A percentile compares a stretch with the other conserved stretches of the same genome.
phyloP scores from a whole-genome alignment of 129 eudicot genomes.

The Lonicera japonica region DNA sequence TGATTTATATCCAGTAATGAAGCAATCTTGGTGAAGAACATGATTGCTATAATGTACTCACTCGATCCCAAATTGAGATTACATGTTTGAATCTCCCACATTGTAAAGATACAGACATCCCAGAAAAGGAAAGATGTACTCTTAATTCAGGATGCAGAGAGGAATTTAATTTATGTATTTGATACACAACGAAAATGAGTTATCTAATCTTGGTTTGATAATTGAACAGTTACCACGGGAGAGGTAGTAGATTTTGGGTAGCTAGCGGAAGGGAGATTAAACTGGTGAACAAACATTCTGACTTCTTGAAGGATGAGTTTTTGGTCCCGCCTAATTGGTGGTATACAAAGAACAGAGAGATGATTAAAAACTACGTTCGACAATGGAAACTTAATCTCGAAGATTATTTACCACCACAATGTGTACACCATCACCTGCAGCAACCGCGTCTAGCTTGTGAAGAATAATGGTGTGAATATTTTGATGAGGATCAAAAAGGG shows the following conservation, averaged over 20 bases:
- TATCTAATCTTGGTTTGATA: neutral
- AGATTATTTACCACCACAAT: constrained; percentile 22
- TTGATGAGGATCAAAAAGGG: too few relatives aligned
- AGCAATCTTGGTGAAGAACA: too few relatives aligned
- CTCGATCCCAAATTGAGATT: too few relatives aligned
- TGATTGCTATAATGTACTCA: too few relatives aligned
- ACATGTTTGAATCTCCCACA: too few relatives aligned
- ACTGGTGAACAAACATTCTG: constrained; percentile 39
- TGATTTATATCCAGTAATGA: too few relatives aligned
- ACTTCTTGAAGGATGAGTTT: constrained; percentile 32
- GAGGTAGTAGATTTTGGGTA: constrained; percentile 20
- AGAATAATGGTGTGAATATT: neutral
- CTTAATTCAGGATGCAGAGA: too few relatives aligned
- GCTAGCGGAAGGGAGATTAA: constrained; percentile 41
- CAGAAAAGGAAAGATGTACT: too few relatives aligned
- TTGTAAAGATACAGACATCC: too few relatives aligned
- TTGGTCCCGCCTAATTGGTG: constrained; percentile 48
- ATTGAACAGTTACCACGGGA: constrained; percentile 38
- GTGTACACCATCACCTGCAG: constrained; percentile 26
- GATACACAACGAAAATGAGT: too few relatives aligned
- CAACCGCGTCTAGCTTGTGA: constrained; percentile 11
- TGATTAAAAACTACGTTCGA: constrained; percentile 14
- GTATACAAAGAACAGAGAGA: constrained; percentile 35
- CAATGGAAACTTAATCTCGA: constrained; percentile 28
- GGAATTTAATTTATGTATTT: too few relatives aligned